Base-by-base conservation (phyloP, 2,329 filamentous ascomycete genomes). In the Fusarium piperis region DNA sequence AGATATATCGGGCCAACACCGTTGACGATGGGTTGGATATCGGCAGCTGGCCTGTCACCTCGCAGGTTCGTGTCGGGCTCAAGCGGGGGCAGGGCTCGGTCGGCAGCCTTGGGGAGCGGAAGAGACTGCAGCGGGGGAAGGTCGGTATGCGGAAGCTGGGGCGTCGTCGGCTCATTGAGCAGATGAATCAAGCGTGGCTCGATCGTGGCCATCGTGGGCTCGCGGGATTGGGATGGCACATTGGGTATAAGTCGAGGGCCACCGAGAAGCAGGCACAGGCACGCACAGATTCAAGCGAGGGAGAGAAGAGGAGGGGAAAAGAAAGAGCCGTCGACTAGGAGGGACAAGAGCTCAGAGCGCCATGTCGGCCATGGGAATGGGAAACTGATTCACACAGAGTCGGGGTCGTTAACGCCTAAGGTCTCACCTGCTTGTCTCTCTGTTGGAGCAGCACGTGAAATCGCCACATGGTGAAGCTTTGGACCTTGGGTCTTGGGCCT, bases 171-270 rank as follows among this genome's bases (percentile, higher is more conserved):
- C 76, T 89, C 86, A 80, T 91, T 91, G 76, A 91, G 83, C 72
- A 91, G 81, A 79, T 91, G 88, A 78, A 91, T 91, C 73, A 91
- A 84, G 78, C 89, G 88, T 78, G 89, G 89, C 85, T 91, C 89
- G 81, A 91, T 91, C 77, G 88, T 91, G 74, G 88, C 88, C 88
- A 90, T 90, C 81, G 80, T 88, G 84, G 77, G 73, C 75, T 75
- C 67, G 66, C 61, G 61, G 69, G 71, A 62, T 63, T 69, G 62
- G 66, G 62, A 72, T 77, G 67, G 70, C 73, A 75, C 72, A 77
- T 77, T 68, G 76, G 76, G 68, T 70, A 73, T 73, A 75, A 76
- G 71, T 73, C 63, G 59, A 63, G 52, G 62, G 62, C 52, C 58
- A 60, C 59, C 55, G 59, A 59, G 57, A 33, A 65, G 48, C n/a